Evolutionary conservation across 768 basidiomycete genomes (phyloP).

Genomic region (Cystofilobasidium capitatum): DNA sequence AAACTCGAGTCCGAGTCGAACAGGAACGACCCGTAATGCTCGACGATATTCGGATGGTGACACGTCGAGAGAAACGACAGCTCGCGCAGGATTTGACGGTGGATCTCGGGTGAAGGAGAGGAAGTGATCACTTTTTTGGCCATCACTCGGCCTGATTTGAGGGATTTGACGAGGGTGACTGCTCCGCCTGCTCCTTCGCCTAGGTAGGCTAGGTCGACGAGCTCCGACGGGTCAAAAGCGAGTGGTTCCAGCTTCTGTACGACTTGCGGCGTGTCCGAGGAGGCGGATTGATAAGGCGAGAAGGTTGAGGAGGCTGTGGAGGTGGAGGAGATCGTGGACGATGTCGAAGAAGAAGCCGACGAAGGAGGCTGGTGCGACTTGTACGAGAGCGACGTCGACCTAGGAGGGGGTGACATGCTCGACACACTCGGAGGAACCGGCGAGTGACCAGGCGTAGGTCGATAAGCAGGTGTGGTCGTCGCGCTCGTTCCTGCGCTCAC

Average conservation of each 20-base stretch:
- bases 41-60: slow-evolving; percentile 39
- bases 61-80: slow-evolving; percentile 39
- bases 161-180: slow-evolving; percentile 37
- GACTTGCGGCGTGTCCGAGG: slow-evolving; percentile 27
- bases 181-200: slow-evolving; percentile 41
- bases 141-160: slow-evolving; percentile 36
- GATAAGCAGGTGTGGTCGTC: background rate
- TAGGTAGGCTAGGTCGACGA: slow-evolving; percentile 33
- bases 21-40: slow-evolving; percentile 41
- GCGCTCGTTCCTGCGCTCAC: background rate
- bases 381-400: background rate
- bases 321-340: background rate
- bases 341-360: background rate
- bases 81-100: slow-evolving; percentile 40
- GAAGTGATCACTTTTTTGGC: slow-evolving; percentile 41
- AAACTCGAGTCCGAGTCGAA: slow-evolving; percentile 38
- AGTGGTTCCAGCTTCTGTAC: slow-evolving; percentile 27
- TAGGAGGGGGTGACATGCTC: background rate
- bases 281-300: slow-evolving; percentile 25
- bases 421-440: background rate
- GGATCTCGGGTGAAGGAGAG: slow-evolving; percentile 39
- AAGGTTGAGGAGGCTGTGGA: background rate
- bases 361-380: background rate
- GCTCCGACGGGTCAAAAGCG: slow-evolving; percentile 30
- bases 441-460: background rate